A percentile compares a stretch with the other conserved stretches of the same genome.
phyloP scores from a whole-genome alignment of 768 basidiomycete species.

The Phlegmacium glaucopus region DNA sequence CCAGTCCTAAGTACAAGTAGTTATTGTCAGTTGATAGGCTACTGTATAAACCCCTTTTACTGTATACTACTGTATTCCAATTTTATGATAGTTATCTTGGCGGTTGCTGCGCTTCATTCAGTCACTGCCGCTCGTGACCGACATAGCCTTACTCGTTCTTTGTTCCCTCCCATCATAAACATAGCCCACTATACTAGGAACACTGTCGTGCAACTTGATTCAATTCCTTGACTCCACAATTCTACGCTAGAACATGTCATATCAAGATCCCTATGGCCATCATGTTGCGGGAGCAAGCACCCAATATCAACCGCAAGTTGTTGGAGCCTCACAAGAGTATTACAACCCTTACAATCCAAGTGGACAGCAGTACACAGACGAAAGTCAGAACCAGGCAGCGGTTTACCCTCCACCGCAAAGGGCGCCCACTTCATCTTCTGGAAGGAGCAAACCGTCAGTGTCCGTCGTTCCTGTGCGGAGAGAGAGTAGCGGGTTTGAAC shows the following conservation, averaged over 20 bases:
- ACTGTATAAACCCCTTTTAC: too few relatives aligned
- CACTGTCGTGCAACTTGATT: not conserved
- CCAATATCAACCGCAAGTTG: constrained; percentile 27
- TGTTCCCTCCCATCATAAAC: too few relatives aligned
- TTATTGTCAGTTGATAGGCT: too few relatives aligned
- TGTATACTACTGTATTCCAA: too few relatives aligned
- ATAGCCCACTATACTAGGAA: not conserved
- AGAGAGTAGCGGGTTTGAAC: constrained; percentile 37
- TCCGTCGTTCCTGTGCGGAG: constrained; percentile 17
- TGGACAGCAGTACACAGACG: constrained; percentile 47
- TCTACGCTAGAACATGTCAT: constrained; percentile 35
- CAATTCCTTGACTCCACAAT: not conserved
- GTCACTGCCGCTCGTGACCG: too few relatives aligned
- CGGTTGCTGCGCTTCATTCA: too few relatives aligned
- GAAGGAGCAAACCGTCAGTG: constrained; percentile 13
- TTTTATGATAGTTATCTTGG: too few relatives aligned
- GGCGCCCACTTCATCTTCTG: constrained; percentile 12
- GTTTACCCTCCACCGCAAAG: constrained; percentile 23
- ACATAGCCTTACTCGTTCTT: too few relatives aligned
- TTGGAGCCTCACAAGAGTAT: constrained; percentile 28
- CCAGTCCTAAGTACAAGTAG: too few relatives aligned
- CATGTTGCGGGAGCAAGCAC: constrained; percentile 18
- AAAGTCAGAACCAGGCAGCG: not conserved
- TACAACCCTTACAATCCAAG: constrained; percentile 54
- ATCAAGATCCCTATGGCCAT: constrained; percentile 51